Evolutionary conservation across 495 filamentous ascomycete genomes (phyloP), one percentile per base, ranked within the genome.

Genomic region (Thermochaetoides thermophila): DNA sequence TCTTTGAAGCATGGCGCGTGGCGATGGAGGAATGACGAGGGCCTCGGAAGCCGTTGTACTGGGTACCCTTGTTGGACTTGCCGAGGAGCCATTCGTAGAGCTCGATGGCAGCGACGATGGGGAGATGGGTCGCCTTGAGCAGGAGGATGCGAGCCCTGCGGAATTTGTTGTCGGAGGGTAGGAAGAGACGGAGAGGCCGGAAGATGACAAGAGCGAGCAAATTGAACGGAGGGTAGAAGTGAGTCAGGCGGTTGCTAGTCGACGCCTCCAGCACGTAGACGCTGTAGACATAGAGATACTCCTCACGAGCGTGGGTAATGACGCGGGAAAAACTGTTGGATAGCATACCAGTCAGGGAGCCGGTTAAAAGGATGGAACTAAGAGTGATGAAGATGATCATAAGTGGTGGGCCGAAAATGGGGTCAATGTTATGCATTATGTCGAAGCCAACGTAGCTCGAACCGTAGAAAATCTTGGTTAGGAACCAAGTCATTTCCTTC

Each of bases 281-380:
- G 46, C 56, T 56, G 42, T 63, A 87, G 57, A 84, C 74, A 37
- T 83, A 86, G n/a, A 85, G 70, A 55, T 86, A 86, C 56, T 87
- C 82, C 54, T 87, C 81, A 37, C 78, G 80, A 9, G 68, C 64
- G 42, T 71, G 61, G 7, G 53, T 56, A 61, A 77, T 62, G 51
- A 95, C 84, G 50, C 81, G 82, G 25, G 76, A 81, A 44, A 94
- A 73, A 49, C 75, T 84, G 63, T 91, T 86, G 44, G 81, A 87
- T 42, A 95, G 73, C 56, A 95, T 73, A 65, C 81, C 84, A 35
- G 94, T 89, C 37, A 93, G 63, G 11, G 81, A 87, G 24, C 86
- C 89, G 43, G 91, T 77, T n/a, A 95, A 65, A 10, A 94, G 66
- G 35, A 93, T 84, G 42, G 87, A 91, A 40, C 81, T 91, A 52